Evolutionary conservation across 495 filamentous ascomycete genomes (phyloP).

Genomic region (Neurospora discreta): DNA sequence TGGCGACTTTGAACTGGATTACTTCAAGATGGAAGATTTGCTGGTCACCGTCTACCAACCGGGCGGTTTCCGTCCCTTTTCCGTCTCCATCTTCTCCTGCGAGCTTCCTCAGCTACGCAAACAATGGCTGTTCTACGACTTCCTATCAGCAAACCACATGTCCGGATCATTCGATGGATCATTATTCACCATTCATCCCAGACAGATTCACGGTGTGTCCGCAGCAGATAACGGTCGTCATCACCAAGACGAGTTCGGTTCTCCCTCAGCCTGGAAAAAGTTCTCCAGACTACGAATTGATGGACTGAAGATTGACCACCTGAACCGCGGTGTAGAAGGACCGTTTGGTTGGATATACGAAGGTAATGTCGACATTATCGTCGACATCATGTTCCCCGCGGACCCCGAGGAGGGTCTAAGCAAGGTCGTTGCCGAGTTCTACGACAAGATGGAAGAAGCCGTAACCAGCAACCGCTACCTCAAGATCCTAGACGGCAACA

Average conservation of each 20-base stretch:
- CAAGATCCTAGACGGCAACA: constrained; percentile 31
- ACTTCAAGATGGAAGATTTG: constrained; percentile 90
- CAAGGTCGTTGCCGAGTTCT: constrained; percentile 88
- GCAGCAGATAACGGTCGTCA: constrained; percentile 32
- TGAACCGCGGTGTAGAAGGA: constrained; percentile 87
- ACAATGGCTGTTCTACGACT: constrained; percentile 97
- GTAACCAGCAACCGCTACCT: constrained; percentile 62
- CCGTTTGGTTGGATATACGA: constrained; percentile 97
- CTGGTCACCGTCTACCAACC: constrained; percentile 90
- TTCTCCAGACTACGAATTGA: constrained; percentile 84
- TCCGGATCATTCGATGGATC: constrained; percentile 93
- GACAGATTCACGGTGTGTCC: constrained; percentile 65
- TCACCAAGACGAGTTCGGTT: constrained; percentile 32
- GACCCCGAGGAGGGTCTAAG: constrained; percentile 78
- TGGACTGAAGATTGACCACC: constrained; percentile 86
- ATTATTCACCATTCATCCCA: constrained; percentile 91
- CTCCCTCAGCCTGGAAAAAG: constrained; percentile 72
- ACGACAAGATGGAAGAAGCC: constrained; percentile 85
- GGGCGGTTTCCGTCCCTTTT: constrained; percentile 78
- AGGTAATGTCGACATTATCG: constrained; percentile 91
- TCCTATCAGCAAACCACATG: constrained; percentile 89
- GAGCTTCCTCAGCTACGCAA: constrained; percentile 87
- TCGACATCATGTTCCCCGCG: constrained; percentile 84
- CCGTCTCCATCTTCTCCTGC: constrained; percentile 88
- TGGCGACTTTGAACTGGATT: constrained; percentile 92